A percentile compares a stretch with the other conserved stretches of the same genome.
These are phyloP conservation scores for Panellus pusillus DNA, from an alignment of 768 basidiomycete species.

Conservation along the genomic window DNA sequence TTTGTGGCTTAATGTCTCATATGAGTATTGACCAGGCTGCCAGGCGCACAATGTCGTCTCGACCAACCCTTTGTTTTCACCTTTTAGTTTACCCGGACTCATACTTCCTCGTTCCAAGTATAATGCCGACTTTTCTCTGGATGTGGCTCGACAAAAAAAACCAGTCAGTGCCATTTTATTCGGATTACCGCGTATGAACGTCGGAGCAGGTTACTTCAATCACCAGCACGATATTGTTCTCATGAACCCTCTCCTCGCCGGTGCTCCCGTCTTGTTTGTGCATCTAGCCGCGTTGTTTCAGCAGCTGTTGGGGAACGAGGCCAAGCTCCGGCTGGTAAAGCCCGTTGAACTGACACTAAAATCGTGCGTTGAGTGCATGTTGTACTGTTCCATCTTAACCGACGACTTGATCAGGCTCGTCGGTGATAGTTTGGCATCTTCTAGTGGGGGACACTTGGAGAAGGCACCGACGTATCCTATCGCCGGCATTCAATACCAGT, in stretches of 20 bases:
- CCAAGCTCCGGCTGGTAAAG: slow-evolving; percentile 4
- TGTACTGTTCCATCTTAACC: not conserved
- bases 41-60: not conserved
- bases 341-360: slow-evolving; percentile 6
- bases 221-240: slow-evolving; percentile 1
- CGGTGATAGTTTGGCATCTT: slow-evolving; percentile 2
- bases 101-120: slow-evolving; percentile 3
- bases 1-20: too few species aligned
- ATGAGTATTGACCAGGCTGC: too few species aligned
- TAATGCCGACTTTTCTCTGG: slow-evolving; percentile 8
- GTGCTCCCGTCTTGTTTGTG: slow-evolving; percentile 3
- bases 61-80: slow-evolving; percentile 5
- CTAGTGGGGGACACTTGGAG: slow-evolving; percentile 4
- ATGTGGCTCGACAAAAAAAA: slow-evolving; percentile 10
- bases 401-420: not conserved
- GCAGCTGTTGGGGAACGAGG: slow-evolving; percentile 7
- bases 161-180: not conserved
- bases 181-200: not conserved
- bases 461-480: slow-evolving; percentile 1
- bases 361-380: not conserved
- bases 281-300: slow-evolving; percentile 6
- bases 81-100: slow-evolving; percentile 6
- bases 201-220: slow-evolving; percentile 1
- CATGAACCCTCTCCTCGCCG: slow-evolving; percentile 5
- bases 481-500: slow-evolving; percentile 6